Conservation (phyloP, 176 grass and related monocot species). For the Oryza nivara region DNA sequence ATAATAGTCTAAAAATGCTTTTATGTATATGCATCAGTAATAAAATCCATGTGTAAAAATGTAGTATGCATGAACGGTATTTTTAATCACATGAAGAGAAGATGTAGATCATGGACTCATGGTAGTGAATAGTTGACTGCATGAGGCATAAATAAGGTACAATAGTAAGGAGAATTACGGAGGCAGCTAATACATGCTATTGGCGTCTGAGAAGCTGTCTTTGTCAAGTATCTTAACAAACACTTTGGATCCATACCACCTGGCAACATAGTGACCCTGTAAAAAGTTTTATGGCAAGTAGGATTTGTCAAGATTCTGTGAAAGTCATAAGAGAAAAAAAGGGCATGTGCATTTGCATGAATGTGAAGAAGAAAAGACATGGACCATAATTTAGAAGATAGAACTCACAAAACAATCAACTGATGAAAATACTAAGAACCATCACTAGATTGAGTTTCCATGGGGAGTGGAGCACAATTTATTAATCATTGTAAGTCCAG, state of each 20-base stretch:
- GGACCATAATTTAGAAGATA: not conserved
- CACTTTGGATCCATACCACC: constrained; percentile 97
- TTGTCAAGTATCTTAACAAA: constrained; percentile 91
- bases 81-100: not conserved
- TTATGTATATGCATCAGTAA: not conserved
- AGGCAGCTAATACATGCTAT: constrained; percentile 74
- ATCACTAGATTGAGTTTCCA: constrained; percentile 9
- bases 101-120: not conserved
- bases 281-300: constrained; percentile 38
- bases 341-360: not conserved
- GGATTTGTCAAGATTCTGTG: constrained; percentile 25
- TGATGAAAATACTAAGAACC: not conserved
- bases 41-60: not conserved
- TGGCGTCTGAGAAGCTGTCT: constrained; percentile 76
- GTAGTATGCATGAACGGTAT: not conserved
- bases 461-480: not conserved
- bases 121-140: not conserved
- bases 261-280: constrained; percentile 79
- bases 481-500: not conserved
- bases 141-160: not conserved
- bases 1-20: not conserved
- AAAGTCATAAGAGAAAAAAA: not conserved
- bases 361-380: not conserved
- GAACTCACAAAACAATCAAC: not conserved
- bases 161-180: constrained; percentile 36